phyloP scores from a whole-genome alignment of 2,329 filamentous ascomycete species.

The Xylariaceae sp. region DNA sequence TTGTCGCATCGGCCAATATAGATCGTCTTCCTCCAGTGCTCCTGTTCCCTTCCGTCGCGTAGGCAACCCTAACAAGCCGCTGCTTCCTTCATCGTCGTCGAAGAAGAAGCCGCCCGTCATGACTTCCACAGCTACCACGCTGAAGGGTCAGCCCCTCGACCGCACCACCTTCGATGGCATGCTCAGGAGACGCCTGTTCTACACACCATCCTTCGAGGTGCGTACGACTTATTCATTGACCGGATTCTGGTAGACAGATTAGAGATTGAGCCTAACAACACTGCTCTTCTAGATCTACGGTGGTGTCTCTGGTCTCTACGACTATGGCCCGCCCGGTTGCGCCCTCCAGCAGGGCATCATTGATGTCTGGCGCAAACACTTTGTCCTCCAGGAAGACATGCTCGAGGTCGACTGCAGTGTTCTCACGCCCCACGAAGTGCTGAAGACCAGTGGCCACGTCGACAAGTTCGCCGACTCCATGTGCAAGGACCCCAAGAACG shows the following conservation, averaged over 20 bases:
- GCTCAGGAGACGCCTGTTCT: conserved; percentile 84
- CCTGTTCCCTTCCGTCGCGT: neutral
- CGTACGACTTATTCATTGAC: neutral
- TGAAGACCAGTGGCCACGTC: conserved; percentile 95
- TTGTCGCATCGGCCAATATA: neutral
- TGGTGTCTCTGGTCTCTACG: conserved; percentile 82
- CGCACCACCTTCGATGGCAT: conserved; percentile 75
- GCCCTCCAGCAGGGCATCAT: conserved; percentile 82
- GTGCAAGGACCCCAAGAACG: conserved; percentile 97
- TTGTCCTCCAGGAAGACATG: conserved; percentile 91
- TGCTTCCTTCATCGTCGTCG: neutral
- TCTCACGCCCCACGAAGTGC: conserved; percentile 84
- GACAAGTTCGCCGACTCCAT: conserved; percentile 99
- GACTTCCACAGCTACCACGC: conserved; percentile 60
- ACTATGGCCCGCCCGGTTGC: conserved; percentile 87
- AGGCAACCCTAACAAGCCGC: too few relatives aligned
- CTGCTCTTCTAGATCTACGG: conserved; percentile 61
- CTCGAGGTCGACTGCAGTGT: conserved; percentile 92
- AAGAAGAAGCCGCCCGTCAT: conserved; percentile 30
- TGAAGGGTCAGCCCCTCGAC: conserved; percentile 87
- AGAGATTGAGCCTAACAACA: neutral
- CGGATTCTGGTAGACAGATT: neutral
- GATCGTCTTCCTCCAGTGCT: neutral
- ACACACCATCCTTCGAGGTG: conserved; percentile 82
- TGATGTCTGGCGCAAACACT: conserved; percentile 88